Base-by-base conservation (phyloP, 1,284 basidiomycete genomes). In the Phellinidium pouzarii region DNA sequence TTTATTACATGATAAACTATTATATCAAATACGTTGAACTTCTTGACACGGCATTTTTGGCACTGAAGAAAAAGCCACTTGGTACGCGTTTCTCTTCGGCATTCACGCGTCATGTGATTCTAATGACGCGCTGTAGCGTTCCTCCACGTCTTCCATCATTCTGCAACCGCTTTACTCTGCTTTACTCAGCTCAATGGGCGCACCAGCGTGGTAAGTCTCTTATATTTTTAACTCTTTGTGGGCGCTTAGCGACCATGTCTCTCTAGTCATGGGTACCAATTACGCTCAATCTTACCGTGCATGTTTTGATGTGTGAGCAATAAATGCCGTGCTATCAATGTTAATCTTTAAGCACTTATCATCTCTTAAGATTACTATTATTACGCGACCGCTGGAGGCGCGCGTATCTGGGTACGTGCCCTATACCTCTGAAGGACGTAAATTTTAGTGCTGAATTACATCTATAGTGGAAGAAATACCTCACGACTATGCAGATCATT, bases 1-100 rank as follows among this genome's bases (percentile, higher is more conserved):
- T 91, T 63, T 96, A 91, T 74, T 98, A 98, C 76, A 93, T 98
- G 76, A 79, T 98, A 77, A 99, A 98, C 77, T 99, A 98, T 75
- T 92, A 86, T 71, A 91, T 95, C 81, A 94, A 95, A 70, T 94
- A 93, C 66, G 70, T 94, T 59, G 94, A 98, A 73, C 81, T 97
- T 54, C 68, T 95, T 58, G 95, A 98, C 76, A 97, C 95, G 4
- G 79, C 96, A 59, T 98, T 98, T 79, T 83, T 99, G 61, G 91
- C 91, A n/a, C 74, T 95, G 64, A 98, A 97, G 82, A 97, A 97
- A 79, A 97, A 98, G 72, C 91, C 92, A 25, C 77, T 98, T 50
- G 87, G 92, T 94, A 64, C 59, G 81, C 70, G 19, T 43, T 48
- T 38, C 37, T 48, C 26, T 46, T 48, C 25, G 23, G 19, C 29